Base-by-base conservation (phyloP, 257 asterid genomes). In the Jaltomata sinuosa region DNA sequence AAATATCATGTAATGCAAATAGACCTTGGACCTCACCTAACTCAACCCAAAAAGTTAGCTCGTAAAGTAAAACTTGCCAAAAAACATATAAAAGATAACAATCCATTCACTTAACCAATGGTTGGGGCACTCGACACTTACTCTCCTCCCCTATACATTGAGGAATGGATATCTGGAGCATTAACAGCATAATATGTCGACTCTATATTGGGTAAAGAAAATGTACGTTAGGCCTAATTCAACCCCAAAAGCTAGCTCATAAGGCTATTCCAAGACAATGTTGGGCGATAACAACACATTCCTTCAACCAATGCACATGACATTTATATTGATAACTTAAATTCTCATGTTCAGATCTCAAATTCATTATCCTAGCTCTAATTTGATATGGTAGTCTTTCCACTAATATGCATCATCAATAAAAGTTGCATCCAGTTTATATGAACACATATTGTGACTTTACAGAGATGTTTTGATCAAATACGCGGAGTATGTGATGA, bases 391-490 rank as follows among this genome's bases (percentile, higher is more conserved):
- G 25, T 65, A 29, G 22, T 57, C 16, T 57, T 57, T 68, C 78
- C 15, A 18, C 21, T 67, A 18, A 67, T 64, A 29, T 15, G 40
- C 74, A 0, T 32, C 14, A 4, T 6, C 4, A 1, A 0, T 31
- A 0, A 0, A 9, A 19, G 3, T 68, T 1, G 3, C 31, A 9
- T 1, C 27, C 36, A 45, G 42, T 31, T 77, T 15, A 25, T 25
- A 22, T 22, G 32, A 49, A 27, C 19, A 36, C 50, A 36, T 27
- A 12, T 42, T 67, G 80, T 32, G 16, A 62, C n/a, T 36, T 81
- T 54, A 78, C 89, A 87, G 90, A 52, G 84, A 47, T 52, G 64
- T 85, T 14, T 31, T 88, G 83, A n/a, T 87, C 2, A 91, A 90
- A 42, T 90, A 90, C 83, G 59, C 90, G 0, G 87, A 88, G 47